Conservation (phyloP, 305 asterid species). For the Salvia sclarea region DNA sequence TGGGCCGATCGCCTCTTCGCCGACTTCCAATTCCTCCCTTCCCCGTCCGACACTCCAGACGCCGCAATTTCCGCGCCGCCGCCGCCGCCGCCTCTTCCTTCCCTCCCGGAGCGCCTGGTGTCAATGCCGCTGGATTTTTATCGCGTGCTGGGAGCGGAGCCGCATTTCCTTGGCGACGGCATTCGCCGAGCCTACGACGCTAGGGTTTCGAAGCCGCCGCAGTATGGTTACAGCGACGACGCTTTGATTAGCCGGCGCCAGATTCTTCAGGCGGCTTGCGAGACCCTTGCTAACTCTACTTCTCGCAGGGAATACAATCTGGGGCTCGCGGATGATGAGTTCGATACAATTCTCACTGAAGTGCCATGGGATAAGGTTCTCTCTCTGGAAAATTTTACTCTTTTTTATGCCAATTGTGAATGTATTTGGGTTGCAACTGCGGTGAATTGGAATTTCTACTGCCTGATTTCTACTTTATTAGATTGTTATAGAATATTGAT, state of each 20-base stretch:
- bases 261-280: slow-evolving; percentile 94
- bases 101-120: slow-evolving; percentile 76
- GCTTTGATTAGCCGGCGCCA: slow-evolving; percentile 79
- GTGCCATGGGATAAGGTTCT: slow-evolving; percentile 97
- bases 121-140: slow-evolving; percentile 85
- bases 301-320: slow-evolving; percentile 88
- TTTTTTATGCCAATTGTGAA: not conserved
- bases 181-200: slow-evolving; percentile 84
- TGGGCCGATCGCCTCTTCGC: slow-evolving; percentile 98
- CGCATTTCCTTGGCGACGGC: slow-evolving; percentile 93
- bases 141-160: slow-evolving; percentile 82
- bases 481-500: too few relatives aligned
- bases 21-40: slow-evolving; percentile 92
- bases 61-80: slow-evolving; percentile 43
- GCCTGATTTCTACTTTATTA: not conserved
- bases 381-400: not conserved
- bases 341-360: slow-evolving; percentile 67
- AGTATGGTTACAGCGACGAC: slow-evolving; percentile 83
- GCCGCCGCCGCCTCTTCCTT: slow-evolving; percentile 49
- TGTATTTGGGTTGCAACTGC: not conserved
- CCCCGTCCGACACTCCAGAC: slow-evolving; percentile 50
- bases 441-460: not conserved
- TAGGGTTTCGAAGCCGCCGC: slow-evolving; percentile 83
- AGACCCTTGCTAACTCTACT: slow-evolving; percentile 66
- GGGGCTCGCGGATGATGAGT: slow-evolving; percentile 75